These are phyloP conservation scores for Boletus mariae DNA, from an alignment of 1,284 basidiomycete species.

Conservation along the genomic window DNA sequence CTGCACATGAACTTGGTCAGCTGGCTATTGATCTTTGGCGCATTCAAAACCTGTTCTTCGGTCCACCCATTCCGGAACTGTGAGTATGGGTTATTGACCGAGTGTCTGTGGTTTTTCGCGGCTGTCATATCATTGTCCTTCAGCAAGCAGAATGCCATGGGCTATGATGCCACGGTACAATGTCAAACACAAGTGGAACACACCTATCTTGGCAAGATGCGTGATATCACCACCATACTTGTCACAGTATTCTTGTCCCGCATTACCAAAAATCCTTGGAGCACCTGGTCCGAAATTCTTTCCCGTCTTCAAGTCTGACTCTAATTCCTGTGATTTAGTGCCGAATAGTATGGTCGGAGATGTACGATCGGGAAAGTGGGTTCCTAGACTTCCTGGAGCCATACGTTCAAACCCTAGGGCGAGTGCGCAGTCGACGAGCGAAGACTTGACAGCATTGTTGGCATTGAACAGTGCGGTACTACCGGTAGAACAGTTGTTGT, in stretches of 20 bases:
- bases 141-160: neutral
- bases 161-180: neutral
- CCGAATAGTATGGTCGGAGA: conserved; percentile 53
- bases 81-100: conserved; percentile 79
- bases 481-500: conserved; percentile 81
- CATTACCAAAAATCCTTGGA: conserved; percentile 75
- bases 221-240: conserved; percentile 67
- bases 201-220: conserved; percentile 76
- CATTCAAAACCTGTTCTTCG: conserved; percentile 66
- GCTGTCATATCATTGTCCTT: conserved; percentile 37
- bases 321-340: conserved; percentile 46
- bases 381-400: conserved; percentile 72
- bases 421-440: conserved; percentile 70
- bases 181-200: conserved; percentile 11
- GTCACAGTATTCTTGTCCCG: conserved; percentile 71
- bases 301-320: conserved; percentile 45
- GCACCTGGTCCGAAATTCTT: conserved; percentile 65
- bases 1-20: conserved; percentile 85
- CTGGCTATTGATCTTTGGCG: conserved; percentile 66
- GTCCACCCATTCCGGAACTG: conserved; percentile 80
- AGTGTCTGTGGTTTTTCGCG: conserved; percentile 82
- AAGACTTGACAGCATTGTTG: conserved; percentile 63
- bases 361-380: conserved; percentile 64
- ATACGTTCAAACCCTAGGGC: conserved; percentile 89
- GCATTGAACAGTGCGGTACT: conserved; percentile 71